A percentile compares a stretch with the other conserved stretches of the same genome.
Conservation (phyloP, 2,329 filamentous ascomycete genomes). For the Cercospora brassicicola region DNA sequence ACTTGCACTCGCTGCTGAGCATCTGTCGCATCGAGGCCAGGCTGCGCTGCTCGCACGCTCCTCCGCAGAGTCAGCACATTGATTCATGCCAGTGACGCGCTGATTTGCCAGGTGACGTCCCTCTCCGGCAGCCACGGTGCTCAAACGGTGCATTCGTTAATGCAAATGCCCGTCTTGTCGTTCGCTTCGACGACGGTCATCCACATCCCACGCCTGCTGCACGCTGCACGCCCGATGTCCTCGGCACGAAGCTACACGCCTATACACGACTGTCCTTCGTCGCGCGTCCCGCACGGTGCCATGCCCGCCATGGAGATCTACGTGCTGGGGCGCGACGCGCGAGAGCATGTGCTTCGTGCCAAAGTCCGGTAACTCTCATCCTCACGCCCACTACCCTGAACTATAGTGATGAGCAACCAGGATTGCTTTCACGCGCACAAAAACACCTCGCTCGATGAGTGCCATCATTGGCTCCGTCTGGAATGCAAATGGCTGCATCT, state of each 20-base stretch:
- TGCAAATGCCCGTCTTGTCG: constrained; percentile 23
- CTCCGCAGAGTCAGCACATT: constrained; percentile 2
- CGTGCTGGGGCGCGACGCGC: not conserved
- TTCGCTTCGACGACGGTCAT: constrained; percentile 20
- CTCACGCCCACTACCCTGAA: constrained; percentile 5
- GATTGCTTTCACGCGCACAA: not conserved
- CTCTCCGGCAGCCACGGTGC: constrained; percentile 3
- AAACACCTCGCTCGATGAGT: not conserved
- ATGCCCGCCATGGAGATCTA: not conserved
- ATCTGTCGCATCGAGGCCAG: not conserved
- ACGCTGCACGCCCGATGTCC: constrained; percentile 12
- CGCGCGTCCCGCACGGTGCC: constrained; percentile 15
- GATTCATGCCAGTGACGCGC: constrained; percentile 14
- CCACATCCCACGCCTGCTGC: constrained; percentile 24
- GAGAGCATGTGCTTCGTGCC: constrained; percentile 14
- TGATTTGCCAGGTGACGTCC: constrained; percentile 17
- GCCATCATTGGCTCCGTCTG: constrained; percentile 20
- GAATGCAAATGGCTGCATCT: constrained; percentile 20
- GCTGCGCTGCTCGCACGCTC: not conserved
- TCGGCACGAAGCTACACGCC: constrained; percentile 25
- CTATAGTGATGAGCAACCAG: not conserved
- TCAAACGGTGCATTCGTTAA: constrained; percentile 19
- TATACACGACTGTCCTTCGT: constrained; percentile 9
- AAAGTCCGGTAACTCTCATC: constrained; percentile 24
- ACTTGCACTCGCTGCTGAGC: not conserved